Evolutionary conservation across 2,329 filamentous ascomycete species (phyloP).

Genomic region (Diplodia sapinea): DNA sequence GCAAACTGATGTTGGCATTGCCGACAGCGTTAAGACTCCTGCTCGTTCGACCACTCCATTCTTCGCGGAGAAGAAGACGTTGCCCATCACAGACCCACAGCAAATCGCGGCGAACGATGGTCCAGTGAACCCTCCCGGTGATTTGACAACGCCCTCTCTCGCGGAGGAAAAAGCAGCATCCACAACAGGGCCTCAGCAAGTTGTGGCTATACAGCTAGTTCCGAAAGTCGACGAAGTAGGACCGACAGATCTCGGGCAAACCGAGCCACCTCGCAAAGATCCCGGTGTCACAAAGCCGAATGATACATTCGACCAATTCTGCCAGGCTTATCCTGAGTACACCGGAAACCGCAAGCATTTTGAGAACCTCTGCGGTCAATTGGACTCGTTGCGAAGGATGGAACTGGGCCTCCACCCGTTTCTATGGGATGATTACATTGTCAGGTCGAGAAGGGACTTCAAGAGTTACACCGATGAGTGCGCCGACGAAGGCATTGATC

Average conservation of each 20-base stretch:
- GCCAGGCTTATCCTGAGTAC: conserved; percentile 44
- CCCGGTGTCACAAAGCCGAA: not conserved
- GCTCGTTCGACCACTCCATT: too few relatives aligned
- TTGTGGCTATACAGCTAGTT: not conserved
- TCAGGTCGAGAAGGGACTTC: conserved; percentile 45
- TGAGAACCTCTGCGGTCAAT: conserved; percentile 39
- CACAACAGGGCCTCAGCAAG: not conserved
- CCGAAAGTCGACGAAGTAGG: too few relatives aligned
- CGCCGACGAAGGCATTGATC: conserved; percentile 37
- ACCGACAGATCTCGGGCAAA: not conserved
- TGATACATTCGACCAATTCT: conserved; percentile 13
- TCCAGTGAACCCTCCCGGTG: not conserved
- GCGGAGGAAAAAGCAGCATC: not conserved
- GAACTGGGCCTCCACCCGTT: conserved; percentile 46
- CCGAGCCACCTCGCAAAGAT: not conserved
- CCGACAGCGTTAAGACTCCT: not conserved
- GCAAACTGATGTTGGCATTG: not conserved
- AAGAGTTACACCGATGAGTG: conserved; percentile 37
- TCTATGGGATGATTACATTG: conserved; percentile 50
- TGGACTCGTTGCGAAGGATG: conserved; percentile 39
- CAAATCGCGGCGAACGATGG: not conserved
- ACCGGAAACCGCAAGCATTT: conserved; percentile 43
- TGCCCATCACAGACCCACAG: not conserved
- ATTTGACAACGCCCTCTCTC: not conserved
- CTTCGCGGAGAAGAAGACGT: not conserved